These are phyloP conservation scores for Curvularia spicifera DNA, from an alignment of 2,329 filamentous ascomycete genomes.

Conservation along the genomic window DNA sequence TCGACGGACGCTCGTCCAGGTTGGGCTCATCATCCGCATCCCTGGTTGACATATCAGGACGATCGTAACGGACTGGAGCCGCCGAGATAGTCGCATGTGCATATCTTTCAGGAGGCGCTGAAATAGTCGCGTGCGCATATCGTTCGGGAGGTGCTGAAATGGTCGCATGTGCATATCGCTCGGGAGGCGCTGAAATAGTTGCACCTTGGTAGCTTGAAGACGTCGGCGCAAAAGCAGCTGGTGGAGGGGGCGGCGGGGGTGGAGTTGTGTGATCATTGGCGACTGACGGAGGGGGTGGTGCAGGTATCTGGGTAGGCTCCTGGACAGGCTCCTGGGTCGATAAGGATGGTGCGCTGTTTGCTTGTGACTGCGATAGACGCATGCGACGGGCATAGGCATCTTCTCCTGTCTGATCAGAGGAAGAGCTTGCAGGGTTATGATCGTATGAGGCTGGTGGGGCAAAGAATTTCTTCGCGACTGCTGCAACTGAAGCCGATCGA, in stretches of 20 bases:
- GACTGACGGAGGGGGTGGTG: constrained; percentile 24
- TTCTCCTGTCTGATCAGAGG: constrained; percentile 49
- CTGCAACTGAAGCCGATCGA: constrained; percentile 18
- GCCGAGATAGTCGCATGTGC: too few species aligned
- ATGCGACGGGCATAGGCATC: constrained; percentile 34
- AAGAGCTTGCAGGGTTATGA: constrained; percentile 26
- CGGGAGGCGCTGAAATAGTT: constrained; percentile 77
- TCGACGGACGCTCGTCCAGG: constrained; percentile 52
- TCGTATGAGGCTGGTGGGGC: constrained; percentile 54
- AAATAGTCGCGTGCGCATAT: too few species aligned
- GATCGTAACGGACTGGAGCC: constrained; percentile 75
- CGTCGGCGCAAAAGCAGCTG: constrained; percentile 53
- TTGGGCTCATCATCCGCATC: constrained; percentile 20
- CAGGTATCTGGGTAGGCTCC: not conserved
- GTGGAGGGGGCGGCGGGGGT: constrained; percentile 27
- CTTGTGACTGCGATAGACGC: constrained; percentile 22
- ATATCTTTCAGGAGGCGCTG: too few species aligned
- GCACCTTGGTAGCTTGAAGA: constrained; percentile 50
- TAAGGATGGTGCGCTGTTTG: constrained; percentile 15
- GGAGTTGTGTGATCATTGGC: constrained; percentile 21
- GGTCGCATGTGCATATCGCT: constrained; percentile 71
- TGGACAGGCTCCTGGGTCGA: constrained; percentile 1
- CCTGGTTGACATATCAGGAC: constrained; percentile 21
- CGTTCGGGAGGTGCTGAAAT: constrained; percentile 64
- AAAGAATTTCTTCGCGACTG: constrained; percentile 48